A percentile compares a stretch with the other conserved stretches of the same genome.
Conservation (phyloP, 257 asterid genomes). For the Ligustrum vulgare region DNA sequence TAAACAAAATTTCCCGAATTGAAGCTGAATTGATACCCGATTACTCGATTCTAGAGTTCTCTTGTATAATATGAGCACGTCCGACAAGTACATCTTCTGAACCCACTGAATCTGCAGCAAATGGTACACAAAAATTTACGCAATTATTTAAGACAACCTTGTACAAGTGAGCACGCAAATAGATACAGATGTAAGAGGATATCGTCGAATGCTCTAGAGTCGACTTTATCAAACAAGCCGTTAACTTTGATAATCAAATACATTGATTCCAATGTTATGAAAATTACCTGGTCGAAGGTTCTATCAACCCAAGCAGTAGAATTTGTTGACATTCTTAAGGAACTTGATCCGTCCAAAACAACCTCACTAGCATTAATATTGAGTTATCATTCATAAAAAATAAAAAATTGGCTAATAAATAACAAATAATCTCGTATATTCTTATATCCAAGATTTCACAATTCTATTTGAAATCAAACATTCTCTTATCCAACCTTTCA, state of each 20-base stretch:
- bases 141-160: neutral
- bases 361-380: constrained; percentile 47
- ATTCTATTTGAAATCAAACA: too few relatives aligned
- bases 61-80: constrained; percentile 6
- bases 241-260: too few relatives aligned
- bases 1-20: too few relatives aligned
- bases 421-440: too few relatives aligned
- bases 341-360: neutral
- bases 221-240: neutral
- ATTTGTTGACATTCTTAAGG: neutral
- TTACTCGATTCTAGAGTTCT: constrained; percentile 21
- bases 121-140: neutral
- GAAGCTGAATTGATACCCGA: constrained; percentile 21
- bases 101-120: constrained; percentile 29
- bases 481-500: too few relatives aligned
- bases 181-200: neutral
- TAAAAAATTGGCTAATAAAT: too few relatives aligned
- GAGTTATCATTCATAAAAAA: neutral
- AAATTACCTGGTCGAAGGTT: constrained; percentile 29
- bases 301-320: constrained; percentile 35
- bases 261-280: neutral
- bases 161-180: neutral
- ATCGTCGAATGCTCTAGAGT: too few relatives aligned
- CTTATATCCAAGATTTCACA: too few relatives aligned
- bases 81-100: constrained; percentile 24